Evolutionary conservation across 768 basidiomycete species (phyloP).

Genomic region (Agrocybe chaxingu): DNA sequence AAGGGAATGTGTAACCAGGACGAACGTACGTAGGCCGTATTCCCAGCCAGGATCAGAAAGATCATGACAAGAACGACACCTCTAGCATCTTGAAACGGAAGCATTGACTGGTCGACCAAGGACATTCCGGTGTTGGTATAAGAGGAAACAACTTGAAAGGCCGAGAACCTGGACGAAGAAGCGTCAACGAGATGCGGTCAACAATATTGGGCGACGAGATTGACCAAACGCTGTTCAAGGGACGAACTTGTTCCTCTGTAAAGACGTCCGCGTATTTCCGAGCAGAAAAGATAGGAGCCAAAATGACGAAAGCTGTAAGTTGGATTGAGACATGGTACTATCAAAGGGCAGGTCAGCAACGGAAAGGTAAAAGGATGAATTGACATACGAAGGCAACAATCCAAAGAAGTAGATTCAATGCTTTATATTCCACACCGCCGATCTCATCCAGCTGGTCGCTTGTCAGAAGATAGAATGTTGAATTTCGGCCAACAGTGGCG

Average conservation of each 20-base stretch:
- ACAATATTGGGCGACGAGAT: background rate
- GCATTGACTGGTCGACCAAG: conserved; percentile 85
- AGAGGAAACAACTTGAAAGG: conserved; percentile 82
- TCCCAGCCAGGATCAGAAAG: conserved; percentile 83
- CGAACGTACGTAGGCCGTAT: conserved; percentile 84
- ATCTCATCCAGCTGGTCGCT: conserved; percentile 86
- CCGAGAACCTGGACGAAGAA: conserved; percentile 59
- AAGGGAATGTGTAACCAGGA: background rate
- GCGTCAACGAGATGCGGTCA: background rate
- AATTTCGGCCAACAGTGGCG: conserved; percentile 82
- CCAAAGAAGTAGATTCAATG: conserved; percentile 78
- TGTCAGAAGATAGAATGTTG: conserved; percentile 63
- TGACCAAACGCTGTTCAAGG: conserved; percentile 65
- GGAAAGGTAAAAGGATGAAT: conserved; percentile 1
- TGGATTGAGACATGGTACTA: conserved; percentile 82
- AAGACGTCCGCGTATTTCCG: conserved; percentile 60
- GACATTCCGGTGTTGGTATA: conserved; percentile 90
- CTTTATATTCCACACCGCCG: conserved; percentile 91
- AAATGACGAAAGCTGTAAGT: conserved; percentile 63
- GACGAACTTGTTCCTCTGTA: conserved; percentile 41
- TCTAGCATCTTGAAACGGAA: conserved; percentile 87
- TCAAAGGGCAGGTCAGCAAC: background rate
- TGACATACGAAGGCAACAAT: conserved; percentile 67
- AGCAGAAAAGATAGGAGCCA: conserved; percentile 77
- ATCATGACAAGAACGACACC: conserved; percentile 72